Base-by-base conservation (phyloP, 371 early-diverging fungal species). In the Nematocida sp. region DNA sequence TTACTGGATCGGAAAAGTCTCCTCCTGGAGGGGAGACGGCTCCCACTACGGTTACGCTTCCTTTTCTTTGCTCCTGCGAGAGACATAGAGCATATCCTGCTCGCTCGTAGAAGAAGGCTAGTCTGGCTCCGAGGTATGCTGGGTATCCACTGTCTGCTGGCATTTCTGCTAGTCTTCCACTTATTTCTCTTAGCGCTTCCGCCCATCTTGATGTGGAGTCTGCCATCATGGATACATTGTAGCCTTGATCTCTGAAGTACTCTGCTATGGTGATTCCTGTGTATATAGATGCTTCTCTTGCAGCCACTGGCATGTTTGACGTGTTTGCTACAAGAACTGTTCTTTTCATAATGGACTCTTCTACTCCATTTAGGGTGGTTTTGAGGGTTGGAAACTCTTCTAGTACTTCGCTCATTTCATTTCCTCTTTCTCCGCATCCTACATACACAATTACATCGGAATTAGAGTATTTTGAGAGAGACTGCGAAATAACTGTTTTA, bases 281-380 rank as follows among this genome's bases (percentile, higher is more conserved):
- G 87, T 99, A 99, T 80, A 99, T 99, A 55, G 96, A 95, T 26
- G 99, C 99, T 87, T 99, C 97, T 86, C 99, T 92, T 75, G 99
- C 99, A 81, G 99, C 97, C 65, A 99, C 99, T 80, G 99, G 99
- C 99, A 99, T 99, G 89, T 99, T 99, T 82, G 97, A 97, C 16
- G 99, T 99, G 86, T 99, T 99, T 77, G 98, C 99, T 11, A 99
- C 95, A 38, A 99, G 87, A 20, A 97, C 93, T 18, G 99, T 99
- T 84, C 99, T 90, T 88, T 97, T 93, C 98, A 99, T 97, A 84
- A 99, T 99, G 42, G 92, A 91, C 83, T 95, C 96, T 80, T 93
- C 38, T 16, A 26, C 50, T 2, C 49, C 63, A 38, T 65, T 40
- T 16, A 71, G 18, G n/a, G 28, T 55, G 23, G 48, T 56, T 50